A percentile compares a stretch with the other conserved stretches of the same genome.
Evolutionary conservation across 2,329 filamentous ascomycete genomes (phyloP).

Genomic region (Hymenoscyphus fructigenus): DNA sequence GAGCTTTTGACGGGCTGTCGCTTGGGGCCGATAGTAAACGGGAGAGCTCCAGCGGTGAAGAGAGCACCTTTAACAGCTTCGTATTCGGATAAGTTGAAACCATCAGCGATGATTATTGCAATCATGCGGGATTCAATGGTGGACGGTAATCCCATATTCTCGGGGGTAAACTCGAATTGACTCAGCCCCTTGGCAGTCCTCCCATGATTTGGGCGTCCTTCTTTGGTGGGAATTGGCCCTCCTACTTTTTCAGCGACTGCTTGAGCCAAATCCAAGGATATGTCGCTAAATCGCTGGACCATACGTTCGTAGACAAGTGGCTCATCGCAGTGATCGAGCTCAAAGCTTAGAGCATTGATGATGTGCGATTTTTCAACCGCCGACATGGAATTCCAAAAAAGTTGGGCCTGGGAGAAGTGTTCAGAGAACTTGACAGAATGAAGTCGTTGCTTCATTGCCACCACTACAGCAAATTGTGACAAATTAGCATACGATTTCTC

Average conservation of each 20-base stretch:
- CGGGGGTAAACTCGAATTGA: slow-evolving; percentile 65
- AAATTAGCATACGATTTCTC: no score
- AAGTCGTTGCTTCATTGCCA: slow-evolving; percentile 68
- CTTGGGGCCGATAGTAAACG: slow-evolving; percentile 70
- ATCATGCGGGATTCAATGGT: slow-evolving; percentile 71
- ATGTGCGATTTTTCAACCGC: slow-evolving; percentile 65
- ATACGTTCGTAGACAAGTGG: slow-evolving; percentile 72
- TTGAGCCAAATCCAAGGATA: slow-evolving; percentile 69
- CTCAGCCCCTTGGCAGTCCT: slow-evolving; percentile 66
- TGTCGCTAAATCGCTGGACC: slow-evolving; percentile 66
- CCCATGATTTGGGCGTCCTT: slow-evolving; percentile 59
- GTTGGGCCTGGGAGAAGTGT: slow-evolving; percentile 73
- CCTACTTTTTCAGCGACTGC: slow-evolving; percentile 70
- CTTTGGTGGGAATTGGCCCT: slow-evolving; percentile 54
- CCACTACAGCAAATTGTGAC: slow-evolving; percentile 45
- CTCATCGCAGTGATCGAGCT: slow-evolving; percentile 81
- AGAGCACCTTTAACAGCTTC: slow-evolving; percentile 63
- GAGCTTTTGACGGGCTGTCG: slow-evolving; percentile 59
- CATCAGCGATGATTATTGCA: slow-evolving; percentile 75
- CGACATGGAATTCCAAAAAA: slow-evolving; percentile 79
- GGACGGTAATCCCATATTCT: slow-evolving; percentile 45
- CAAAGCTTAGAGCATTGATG: slow-evolving; percentile 61
- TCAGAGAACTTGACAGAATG: slow-evolving; percentile 74
- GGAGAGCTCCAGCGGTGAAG: slow-evolving; percentile 60
- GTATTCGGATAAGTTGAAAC: slow-evolving; percentile 68